Base-by-base conservation (phyloP, 495 filamentous ascomycete species). In the Ascodesmis nigricans region DNA sequence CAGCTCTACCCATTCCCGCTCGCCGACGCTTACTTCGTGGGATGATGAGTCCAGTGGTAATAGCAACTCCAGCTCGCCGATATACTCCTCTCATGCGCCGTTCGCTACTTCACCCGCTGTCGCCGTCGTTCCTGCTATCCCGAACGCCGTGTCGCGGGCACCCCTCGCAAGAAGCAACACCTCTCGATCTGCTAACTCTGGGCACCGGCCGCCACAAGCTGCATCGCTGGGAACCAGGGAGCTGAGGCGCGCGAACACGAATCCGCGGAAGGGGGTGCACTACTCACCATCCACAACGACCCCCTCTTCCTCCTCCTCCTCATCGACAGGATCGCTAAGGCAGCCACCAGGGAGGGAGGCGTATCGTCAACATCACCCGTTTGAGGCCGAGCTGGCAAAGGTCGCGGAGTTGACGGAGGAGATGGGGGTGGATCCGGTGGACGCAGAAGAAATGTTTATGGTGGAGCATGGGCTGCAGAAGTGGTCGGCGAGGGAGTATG, bases 351-450 rank as follows among this genome's bases (percentile, higher is more conserved):
- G 20, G 21, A 26, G 21, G 33, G 6, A 14, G 21, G 1, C 6
- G 2, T 21, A 26, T 6, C 2, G 4, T 5, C n/a, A n/a, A 25
- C 21, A 26, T 15, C 33, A 63, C 39, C 73, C 73, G 7, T 79
- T 79, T 47, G 76, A 71, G 4, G 61, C 63, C n/a, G 77, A 81
- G 53, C 59, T 83, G 24, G 72, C 72, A 21, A 67, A 79, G 49
- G 65, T 79, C 3, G 64, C 72, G 29, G 77, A 81, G 56, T 65
- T 95, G 7, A 83, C 75, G 0, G 87, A 93, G 56, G 82, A 92
- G 49, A 58, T 65, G 34, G 62, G 65, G 32, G 52, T 70, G 31
- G 67, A 73, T 31, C 51, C 67, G n/a, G 60, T 76, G 28, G 69
- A 78, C 30, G 67, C 72, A 17, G 80, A 87, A 47, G 75, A 79